Percentiles rank a stretch among this genome's conserved stretches.
Conservation (phyloP, 2,329 filamentous ascomycete genomes). For the Kalmusia sp. region DNA sequence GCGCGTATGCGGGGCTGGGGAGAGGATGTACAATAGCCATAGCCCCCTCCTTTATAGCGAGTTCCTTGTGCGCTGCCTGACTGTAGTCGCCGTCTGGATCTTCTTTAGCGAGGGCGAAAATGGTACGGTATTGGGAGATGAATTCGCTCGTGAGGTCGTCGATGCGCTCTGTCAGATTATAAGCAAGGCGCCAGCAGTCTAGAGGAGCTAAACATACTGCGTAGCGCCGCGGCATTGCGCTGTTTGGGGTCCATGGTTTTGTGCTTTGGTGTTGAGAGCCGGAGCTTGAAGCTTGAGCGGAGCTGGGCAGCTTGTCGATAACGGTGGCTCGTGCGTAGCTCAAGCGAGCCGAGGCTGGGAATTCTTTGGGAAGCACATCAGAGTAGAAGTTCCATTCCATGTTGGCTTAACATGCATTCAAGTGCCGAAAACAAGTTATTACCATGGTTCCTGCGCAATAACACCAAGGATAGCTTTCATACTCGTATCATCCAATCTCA, state of each 20-base stretch:
- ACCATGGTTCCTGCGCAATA: too few species aligned
- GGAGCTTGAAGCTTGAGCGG: neutral
- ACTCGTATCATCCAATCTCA: too few species aligned
- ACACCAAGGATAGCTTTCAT: too few species aligned
- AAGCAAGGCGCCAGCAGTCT: neutral
- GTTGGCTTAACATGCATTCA: too few species aligned
- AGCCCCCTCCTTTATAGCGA: conserved; percentile 12
- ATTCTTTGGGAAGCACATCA: neutral
- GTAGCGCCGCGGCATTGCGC: conserved; percentile 50
- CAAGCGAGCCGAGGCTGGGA: neutral
- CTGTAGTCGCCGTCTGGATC: conserved; percentile 10
- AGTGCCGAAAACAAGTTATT: too few species aligned
- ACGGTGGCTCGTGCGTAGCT: conserved; percentile 2
- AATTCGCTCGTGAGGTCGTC: conserved; percentile 8
- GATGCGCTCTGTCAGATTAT: conserved; percentile 8
- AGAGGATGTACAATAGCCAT: conserved; percentile 7
- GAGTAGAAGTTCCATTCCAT: too few species aligned
- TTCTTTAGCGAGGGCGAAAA: conserved; percentile 8
- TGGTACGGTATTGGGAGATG: conserved; percentile 9
- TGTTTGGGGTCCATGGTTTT: conserved; percentile 49
- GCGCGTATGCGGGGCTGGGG: neutral
- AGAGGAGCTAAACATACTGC: conserved; percentile 29
- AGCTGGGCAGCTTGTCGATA: neutral
- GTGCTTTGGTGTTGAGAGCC: neutral
- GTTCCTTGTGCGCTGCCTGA: conserved; percentile 11